Percentiles rank a stretch among this genome's conserved stretches.
Conservation (phyloP, 495 filamentous ascomycete species). For the Xylaria acuta region DNA sequence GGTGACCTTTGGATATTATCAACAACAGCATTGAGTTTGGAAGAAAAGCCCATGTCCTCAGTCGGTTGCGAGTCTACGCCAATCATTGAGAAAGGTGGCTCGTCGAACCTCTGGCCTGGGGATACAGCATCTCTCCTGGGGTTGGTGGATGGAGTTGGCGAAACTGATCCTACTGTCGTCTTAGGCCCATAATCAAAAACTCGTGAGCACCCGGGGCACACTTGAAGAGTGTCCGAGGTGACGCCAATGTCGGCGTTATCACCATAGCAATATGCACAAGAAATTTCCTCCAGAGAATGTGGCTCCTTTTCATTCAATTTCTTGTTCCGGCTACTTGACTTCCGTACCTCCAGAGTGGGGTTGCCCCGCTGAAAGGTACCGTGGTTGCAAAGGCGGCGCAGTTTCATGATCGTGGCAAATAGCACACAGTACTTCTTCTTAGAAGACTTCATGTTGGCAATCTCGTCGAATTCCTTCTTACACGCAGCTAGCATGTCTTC, state of each 20-base stretch:
- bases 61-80: neutral
- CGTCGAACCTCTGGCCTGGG: too few species aligned
- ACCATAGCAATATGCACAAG: slow-evolving; percentile 7
- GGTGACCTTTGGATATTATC: slow-evolving; percentile 35
- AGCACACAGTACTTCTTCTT: slow-evolving; percentile 3
- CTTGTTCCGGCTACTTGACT: neutral
- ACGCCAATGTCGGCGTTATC: neutral
- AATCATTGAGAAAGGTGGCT: too few species aligned
- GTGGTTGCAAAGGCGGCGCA: slow-evolving; percentile 53
- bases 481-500: neutral
- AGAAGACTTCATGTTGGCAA: slow-evolving; percentile 3
- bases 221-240: neutral
- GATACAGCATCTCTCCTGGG: neutral
- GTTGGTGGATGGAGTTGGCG: neutral
- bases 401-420: slow-evolving; percentile 7
- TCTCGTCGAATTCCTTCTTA: neutral
- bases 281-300: neutral
- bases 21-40: slow-evolving; percentile 43
- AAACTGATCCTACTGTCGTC: neutral
- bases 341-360: neutral
- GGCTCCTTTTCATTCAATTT: neutral
- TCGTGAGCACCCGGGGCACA: slow-evolving; percentile 11
- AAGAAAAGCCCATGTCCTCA: slow-evolving; percentile 27
- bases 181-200: neutral
- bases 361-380: slow-evolving; percentile 38